These are phyloP conservation scores for Diversispora epigaea DNA, from an alignment of 192 early-diverging fungal genomes.

Conservation along the genomic window DNA sequence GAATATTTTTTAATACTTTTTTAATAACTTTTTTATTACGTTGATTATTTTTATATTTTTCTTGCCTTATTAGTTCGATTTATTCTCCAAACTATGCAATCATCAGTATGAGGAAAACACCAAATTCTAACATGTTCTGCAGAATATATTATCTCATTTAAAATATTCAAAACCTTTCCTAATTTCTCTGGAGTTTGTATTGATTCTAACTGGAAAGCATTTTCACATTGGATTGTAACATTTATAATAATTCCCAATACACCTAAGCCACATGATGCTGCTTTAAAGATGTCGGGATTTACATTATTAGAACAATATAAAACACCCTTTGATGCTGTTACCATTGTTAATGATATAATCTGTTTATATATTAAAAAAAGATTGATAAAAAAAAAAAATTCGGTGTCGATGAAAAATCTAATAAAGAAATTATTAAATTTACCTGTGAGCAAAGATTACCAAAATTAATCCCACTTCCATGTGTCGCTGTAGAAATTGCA, in stretches of 20 bases:
- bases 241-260: conserved; percentile 68
- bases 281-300: conserved; percentile 59
- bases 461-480: conserved; percentile 67
- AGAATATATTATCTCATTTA: conserved; percentile 52
- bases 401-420: neutral
- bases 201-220: conserved; percentile 63
- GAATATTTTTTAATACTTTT: neutral
- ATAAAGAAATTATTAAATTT: conserved; percentile 3
- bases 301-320: conserved; percentile 51
- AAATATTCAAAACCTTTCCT: conserved; percentile 52
- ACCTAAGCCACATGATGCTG: conserved; percentile 67
- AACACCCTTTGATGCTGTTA: conserved; percentile 53
- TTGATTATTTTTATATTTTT: neutral
- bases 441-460: conserved; percentile 60
- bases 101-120: conserved; percentile 78
- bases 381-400: neutral
- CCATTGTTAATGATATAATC: conserved; percentile 59
- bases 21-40: neutral
- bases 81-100: conserved; percentile 65
- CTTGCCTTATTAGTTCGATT: conserved; percentile 54
- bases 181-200: conserved; percentile 62
- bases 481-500: conserved; percentile 69
- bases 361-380: neutral
- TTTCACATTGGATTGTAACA: conserved; percentile 67
- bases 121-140: conserved; percentile 76